Percentiles rank a stretch among this genome's conserved stretches.
Evolutionary conservation across 768 basidiomycete species (phyloP).

Genomic region (Crassisporium funariophilum): DNA sequence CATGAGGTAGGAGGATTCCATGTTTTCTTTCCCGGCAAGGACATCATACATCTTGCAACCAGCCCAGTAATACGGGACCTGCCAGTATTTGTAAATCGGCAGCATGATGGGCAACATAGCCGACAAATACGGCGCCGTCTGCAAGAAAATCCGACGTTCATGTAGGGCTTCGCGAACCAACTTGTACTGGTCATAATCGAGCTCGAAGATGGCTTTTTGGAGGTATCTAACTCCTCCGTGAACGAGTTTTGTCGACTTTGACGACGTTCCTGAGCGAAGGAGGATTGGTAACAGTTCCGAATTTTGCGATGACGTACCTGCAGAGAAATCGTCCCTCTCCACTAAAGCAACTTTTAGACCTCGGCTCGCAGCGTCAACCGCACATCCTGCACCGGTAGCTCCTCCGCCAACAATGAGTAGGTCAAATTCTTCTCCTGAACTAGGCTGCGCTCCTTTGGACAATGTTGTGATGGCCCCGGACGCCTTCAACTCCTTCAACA

Average conservation of each 20-base stretch:
- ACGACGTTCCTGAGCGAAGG: conserved; percentile 78
- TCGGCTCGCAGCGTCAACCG: conserved; percentile 89
- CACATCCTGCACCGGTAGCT: conserved; percentile 95
- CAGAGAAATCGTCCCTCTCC: conserved; percentile 89
- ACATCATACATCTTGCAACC: conserved; percentile 97
- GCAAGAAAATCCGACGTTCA: conserved; percentile 90
- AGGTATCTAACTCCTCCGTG: conserved; percentile 98
- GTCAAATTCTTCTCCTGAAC: conserved; percentile 25
- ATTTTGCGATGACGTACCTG: conserved; percentile 52
- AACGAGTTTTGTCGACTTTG: conserved; percentile 97
- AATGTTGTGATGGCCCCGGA: conserved; percentile 33
- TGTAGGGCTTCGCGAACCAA: conserved; percentile 94
- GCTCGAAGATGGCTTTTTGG: conserved; percentile 93
- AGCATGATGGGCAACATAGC: conserved; percentile 96
- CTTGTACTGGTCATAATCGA: conserved; percentile 96
- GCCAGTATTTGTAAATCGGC: conserved; percentile 98
- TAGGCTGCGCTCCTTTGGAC: conserved; percentile 6
- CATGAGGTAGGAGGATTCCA: conserved; percentile 96
- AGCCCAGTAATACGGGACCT: conserved; percentile 93
- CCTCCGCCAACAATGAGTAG: conserved; percentile 81
- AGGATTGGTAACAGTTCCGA: background rate
- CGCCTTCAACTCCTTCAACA: conserved; percentile 59
- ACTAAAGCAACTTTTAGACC: conserved; percentile 93
- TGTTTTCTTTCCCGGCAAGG: conserved; percentile 94
- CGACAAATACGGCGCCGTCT: conserved; percentile 93